Percentiles rank a stretch among this genome's conserved stretches.
Conservation (phyloP, 129 eudicot species). For the Tagetes patula region DNA sequence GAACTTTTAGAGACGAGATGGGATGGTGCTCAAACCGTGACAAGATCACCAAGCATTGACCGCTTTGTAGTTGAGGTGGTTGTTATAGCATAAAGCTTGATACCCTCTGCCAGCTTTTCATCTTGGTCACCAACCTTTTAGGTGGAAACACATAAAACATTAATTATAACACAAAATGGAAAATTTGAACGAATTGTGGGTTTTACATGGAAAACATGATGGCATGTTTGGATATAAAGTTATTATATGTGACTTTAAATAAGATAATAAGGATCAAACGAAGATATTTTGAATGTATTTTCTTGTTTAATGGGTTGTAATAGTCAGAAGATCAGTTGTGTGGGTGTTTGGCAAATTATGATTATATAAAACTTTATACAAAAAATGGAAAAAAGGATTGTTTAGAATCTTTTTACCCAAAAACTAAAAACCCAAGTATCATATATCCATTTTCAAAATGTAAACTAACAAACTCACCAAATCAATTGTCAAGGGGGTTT, state of each 20-base stretch:
- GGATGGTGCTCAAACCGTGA: conserved; percentile 50
- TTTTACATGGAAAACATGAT: neutral
- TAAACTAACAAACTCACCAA: conserved; percentile 44
- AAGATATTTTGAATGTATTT: neutral
- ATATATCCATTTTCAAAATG: neutral
- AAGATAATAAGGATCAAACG: neutral
- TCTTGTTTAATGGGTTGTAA: neutral
- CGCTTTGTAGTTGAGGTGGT: conserved; percentile 74
- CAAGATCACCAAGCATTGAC: conserved; percentile 74
- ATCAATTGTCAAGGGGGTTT: conserved; percentile 81
- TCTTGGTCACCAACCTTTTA: conserved; percentile 85
- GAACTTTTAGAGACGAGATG: neutral
- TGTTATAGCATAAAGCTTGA: conserved; percentile 81
- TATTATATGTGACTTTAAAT: neutral
- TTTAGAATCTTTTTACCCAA: too few species aligned
- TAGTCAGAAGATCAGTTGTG: neutral
- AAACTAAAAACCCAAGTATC: neutral
- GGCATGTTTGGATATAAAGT: neutral
- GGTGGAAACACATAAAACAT: neutral
- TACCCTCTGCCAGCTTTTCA: conserved; percentile 93
- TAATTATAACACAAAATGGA: neutral
- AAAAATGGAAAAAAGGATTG: neutral
- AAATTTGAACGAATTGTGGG: neutral
- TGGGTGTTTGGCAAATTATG: too few species aligned
- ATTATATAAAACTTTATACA: neutral